Percentiles rank a stretch among this genome's conserved stretches.
These are phyloP conservation scores for Mucor racemosus DNA, from an alignment of 371 early-diverging fungal genomes.

Conservation along the genomic window DNA sequence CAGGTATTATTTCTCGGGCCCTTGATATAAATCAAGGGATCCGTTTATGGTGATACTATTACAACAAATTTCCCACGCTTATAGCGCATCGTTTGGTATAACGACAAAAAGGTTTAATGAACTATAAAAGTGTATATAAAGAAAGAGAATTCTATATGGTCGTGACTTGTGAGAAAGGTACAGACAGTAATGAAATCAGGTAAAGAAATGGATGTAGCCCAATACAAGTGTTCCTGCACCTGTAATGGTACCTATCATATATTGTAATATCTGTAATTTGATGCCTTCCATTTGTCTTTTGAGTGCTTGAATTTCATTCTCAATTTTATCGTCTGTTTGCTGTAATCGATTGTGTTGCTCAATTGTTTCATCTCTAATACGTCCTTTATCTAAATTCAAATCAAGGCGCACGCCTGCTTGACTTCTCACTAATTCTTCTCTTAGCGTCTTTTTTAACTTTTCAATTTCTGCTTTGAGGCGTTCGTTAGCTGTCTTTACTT, in stretches of 20 bases:
- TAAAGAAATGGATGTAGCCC: constrained; percentile 32
- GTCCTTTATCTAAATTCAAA: constrained; percentile 88
- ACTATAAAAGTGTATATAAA: not conserved
- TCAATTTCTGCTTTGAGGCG: constrained; percentile 80
- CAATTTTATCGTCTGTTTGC: constrained; percentile 87
- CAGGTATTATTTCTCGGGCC: not conserved
- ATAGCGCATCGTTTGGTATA: not conserved
- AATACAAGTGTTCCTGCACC: constrained; percentile 81
- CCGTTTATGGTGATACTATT: not conserved
- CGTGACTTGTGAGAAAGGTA: constrained; percentile 9
- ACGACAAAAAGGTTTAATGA: not conserved
- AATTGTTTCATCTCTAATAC: constrained; percentile 85
- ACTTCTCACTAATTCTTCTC: constrained; percentile 87
- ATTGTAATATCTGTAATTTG: constrained; percentile 83
- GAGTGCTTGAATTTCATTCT: constrained; percentile 82
- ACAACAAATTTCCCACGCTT: constrained; percentile 21
- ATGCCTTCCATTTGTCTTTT: constrained; percentile 90
- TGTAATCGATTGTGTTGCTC: constrained; percentile 83
- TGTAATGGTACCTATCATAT: constrained; percentile 86
- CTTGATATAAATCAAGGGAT: not conserved
- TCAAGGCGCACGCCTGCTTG: constrained; percentile 91
- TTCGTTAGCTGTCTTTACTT: constrained; percentile 85
- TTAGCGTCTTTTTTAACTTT: constrained; percentile 77
- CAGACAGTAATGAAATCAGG: constrained; percentile 1
- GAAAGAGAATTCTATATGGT: not conserved